Percentiles rank a stretch among this genome's conserved stretches.
These are phyloP conservation scores for Verticillium zaregamsianum DNA, from an alignment of 2,329 filamentous ascomycete genomes.

Conservation along the genomic window DNA sequence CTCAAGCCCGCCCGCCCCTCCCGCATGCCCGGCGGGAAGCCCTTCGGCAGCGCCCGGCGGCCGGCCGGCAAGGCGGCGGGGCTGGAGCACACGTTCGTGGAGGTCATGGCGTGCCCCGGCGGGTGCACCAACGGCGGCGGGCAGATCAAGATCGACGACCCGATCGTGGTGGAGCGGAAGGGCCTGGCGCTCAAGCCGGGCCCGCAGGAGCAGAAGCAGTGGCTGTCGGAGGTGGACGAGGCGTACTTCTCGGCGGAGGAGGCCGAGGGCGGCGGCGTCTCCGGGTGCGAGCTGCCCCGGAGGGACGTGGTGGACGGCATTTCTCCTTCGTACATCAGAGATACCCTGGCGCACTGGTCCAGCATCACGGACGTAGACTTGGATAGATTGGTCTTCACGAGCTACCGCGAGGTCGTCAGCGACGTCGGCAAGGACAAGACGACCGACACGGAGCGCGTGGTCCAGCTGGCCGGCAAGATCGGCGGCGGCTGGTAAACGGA, in stretches of 20 bases:
- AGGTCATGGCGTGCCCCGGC: conserved; percentile 99
- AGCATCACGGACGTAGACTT: conserved; percentile 64
- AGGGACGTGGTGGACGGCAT: conserved; percentile 57
- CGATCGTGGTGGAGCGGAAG: conserved; percentile 50
- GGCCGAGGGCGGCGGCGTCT: conserved; percentile 23
- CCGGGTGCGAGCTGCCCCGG: conserved; percentile 20
- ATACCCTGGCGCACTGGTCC: conserved; percentile 73
- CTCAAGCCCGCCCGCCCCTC: conserved; percentile 77
- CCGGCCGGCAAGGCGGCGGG: conserved; percentile 43
- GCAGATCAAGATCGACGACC: conserved; percentile 87
- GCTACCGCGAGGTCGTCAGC: conserved; percentile 87
- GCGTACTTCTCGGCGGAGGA: conserved; percentile 81
- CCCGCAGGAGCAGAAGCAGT: conserved; percentile 78
- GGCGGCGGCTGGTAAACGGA: conserved; percentile 81
- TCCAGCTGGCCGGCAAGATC: conserved; percentile 83
- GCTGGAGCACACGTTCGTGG: conserved; percentile 83
- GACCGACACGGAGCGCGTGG: conserved; percentile 73
- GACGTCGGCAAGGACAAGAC: conserved; percentile 78
- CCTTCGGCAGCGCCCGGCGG: conserved; percentile 51
- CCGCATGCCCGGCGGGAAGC: conserved; percentile 72
- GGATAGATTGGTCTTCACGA: conserved; percentile 75
- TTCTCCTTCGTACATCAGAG: conserved; percentile 60
- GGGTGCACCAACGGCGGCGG: conserved; percentile 97
- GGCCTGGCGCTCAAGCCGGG: conserved; percentile 54
- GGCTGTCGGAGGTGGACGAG: conserved; percentile 78